phyloP scores from a whole-genome alignment of 2,329 filamentous ascomycete species.

The Cladophialophora immunda region DNA sequence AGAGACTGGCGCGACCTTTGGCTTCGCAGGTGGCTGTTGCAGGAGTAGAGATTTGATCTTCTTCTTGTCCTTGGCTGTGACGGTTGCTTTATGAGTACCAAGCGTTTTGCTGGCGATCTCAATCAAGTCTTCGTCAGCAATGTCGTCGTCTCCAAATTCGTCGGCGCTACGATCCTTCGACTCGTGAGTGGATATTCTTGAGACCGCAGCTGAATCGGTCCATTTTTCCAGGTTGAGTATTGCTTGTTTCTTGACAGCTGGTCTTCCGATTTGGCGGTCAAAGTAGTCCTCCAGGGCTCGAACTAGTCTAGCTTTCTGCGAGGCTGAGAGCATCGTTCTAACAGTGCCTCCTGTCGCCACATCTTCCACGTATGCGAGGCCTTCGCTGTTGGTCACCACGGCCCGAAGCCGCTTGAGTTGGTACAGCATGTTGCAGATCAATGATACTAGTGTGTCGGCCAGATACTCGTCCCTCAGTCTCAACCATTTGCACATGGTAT shows the following conservation, averaged over 20 bases:
- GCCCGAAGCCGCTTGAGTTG: conserved; percentile 65
- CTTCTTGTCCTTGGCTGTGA: conserved; percentile 34
- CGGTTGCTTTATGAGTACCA: conserved; percentile 25
- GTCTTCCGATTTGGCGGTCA: conserved; percentile 53
- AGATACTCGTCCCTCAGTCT: conserved; percentile 88
- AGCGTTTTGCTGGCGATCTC: conserved; percentile 38
- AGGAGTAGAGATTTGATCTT: conserved; percentile 31
- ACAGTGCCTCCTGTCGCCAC: conserved; percentile 59
- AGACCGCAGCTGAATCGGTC: conserved; percentile 33
- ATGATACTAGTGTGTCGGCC: conserved; percentile 79
- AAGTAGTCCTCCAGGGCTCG: conserved; percentile 65
- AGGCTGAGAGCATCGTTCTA: conserved; percentile 80
- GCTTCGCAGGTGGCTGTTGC: conserved; percentile 19
- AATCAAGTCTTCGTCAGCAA: conserved; percentile 48
- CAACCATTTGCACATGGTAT: conserved; percentile 83
- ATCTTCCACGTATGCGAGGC: conserved; percentile 67
- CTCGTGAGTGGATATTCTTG: conserved; percentile 32
- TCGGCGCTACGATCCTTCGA: conserved; percentile 46
- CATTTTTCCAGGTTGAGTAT: conserved; percentile 46
- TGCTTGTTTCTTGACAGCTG: conserved; percentile 54
- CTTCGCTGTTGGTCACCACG: conserved; percentile 69
- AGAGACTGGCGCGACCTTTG: conserved; percentile 41
- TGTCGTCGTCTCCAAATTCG: conserved; percentile 51
- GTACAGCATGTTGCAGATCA: conserved; percentile 83
- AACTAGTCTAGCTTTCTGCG: conserved; percentile 84